Conservation (phyloP, 1,284 basidiomycete species). For the Ceratobasidium theobromae region DNA sequence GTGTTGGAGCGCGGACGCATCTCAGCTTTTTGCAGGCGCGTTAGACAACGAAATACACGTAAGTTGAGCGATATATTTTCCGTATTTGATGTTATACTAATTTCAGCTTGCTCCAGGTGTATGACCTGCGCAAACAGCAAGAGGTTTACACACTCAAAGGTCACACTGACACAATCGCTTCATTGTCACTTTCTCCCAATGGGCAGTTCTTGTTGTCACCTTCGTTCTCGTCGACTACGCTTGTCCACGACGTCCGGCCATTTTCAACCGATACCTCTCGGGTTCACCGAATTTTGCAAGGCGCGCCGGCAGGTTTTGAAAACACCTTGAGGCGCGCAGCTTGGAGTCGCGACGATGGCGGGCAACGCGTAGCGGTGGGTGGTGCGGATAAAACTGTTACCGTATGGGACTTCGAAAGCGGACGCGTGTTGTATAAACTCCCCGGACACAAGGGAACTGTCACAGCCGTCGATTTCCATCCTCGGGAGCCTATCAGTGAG, state of each 20-base stretch:
- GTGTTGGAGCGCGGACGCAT: slow-evolving; percentile 86
- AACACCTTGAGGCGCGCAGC: slow-evolving; percentile 75
- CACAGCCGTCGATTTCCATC: slow-evolving; percentile 86
- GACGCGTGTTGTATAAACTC: slow-evolving; percentile 84
- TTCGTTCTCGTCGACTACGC: slow-evolving; percentile 80
- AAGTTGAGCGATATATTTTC: slow-evolving; percentile 41
- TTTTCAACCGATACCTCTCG: slow-evolving; percentile 83
- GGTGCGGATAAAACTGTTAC: slow-evolving; percentile 84
- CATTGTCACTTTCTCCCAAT: slow-evolving; percentile 83
- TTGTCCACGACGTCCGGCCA: slow-evolving; percentile 88
- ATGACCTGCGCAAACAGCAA: slow-evolving; percentile 79
- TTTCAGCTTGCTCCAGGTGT: slow-evolving; percentile 55
- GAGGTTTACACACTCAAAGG: slow-evolving; percentile 75
- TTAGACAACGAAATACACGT: slow-evolving; percentile 94
- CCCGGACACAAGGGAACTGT: slow-evolving; percentile 95
- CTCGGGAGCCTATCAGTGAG: slow-evolving; percentile 87
- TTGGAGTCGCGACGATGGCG: slow-evolving; percentile 78
- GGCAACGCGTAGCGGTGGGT: slow-evolving; percentile 71
- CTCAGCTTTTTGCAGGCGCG: slow-evolving; percentile 83
- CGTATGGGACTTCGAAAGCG: slow-evolving; percentile 90
- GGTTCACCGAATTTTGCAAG: slow-evolving; percentile 75
- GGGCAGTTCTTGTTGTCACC: slow-evolving; percentile 84
- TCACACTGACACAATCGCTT: slow-evolving; percentile 86
- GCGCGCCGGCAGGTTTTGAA: slow-evolving; percentile 90
- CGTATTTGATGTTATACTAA: not conserved